phyloP scores from a whole-genome alignment of 1,284 basidiomycete genomes.

The Austropuccinia psidii region DNA sequence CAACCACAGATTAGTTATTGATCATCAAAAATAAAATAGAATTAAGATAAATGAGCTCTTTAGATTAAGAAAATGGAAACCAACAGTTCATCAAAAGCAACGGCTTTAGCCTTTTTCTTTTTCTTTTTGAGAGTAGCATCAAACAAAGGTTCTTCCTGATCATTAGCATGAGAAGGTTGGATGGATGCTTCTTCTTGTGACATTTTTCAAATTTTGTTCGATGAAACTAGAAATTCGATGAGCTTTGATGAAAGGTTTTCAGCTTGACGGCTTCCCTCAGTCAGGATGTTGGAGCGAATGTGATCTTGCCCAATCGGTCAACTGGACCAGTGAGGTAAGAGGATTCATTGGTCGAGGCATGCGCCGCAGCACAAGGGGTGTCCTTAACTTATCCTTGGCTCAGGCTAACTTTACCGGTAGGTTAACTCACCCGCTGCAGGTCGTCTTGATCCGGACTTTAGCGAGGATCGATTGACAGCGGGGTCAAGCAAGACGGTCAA shows the following conservation, averaged over 20 bases:
- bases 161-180: neutral
- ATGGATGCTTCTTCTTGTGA: slow-evolving; percentile 13
- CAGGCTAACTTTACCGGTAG: neutral
- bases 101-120: slow-evolving; percentile 67
- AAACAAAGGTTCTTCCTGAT: slow-evolving; percentile 64
- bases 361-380: no score
- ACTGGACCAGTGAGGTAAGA: no score
- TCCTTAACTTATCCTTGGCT: neutral
- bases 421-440: neutral
- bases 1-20: slow-evolving; percentile 33
- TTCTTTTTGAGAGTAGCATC: slow-evolving; percentile 69
- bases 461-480: neutral
- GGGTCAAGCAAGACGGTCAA: neutral
- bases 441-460: neutral
- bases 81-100: slow-evolving; percentile 71
- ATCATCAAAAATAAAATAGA: slow-evolving; percentile 22
- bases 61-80: slow-evolving; percentile 49
- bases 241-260: no score
- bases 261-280: no score
- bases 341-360: no score
- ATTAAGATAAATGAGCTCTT: neutral
- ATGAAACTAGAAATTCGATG: neutral
- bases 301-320: no score
- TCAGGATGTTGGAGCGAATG: no score
- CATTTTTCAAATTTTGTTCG: slow-evolving; percentile 31